These are phyloP conservation scores for Suillus fuscotomentosus DNA, from an alignment of 768 basidiomycete genomes.

Conservation along the genomic window DNA sequence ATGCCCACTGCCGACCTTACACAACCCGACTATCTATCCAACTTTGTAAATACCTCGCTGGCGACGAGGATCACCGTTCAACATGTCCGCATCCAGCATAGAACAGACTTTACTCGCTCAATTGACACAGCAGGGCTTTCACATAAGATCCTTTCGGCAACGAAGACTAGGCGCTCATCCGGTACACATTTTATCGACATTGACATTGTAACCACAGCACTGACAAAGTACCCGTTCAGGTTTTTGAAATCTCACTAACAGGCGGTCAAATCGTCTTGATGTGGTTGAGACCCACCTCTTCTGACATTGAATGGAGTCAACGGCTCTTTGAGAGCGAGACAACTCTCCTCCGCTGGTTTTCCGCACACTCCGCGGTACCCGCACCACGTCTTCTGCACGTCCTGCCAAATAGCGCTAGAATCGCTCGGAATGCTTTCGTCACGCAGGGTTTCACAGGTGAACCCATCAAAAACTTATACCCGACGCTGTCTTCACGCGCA, in stretches of 20 bases:
- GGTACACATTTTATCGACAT: neutral
- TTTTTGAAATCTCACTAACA: conserved; percentile 8
- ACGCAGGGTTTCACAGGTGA: neutral
- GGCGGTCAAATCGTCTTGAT: neutral
- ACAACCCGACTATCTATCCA: neutral
- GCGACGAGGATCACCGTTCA: neutral
- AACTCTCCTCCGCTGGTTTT: conserved; percentile 1
- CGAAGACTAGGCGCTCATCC: neutral
- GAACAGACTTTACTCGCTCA: conserved; percentile 1
- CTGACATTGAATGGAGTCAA: neutral
- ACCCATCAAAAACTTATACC: neutral
- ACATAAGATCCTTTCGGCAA: neutral
- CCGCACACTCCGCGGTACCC: neutral
- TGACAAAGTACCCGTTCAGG: neutral
- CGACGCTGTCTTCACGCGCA: conserved; percentile 1
- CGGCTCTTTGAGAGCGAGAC: conserved; percentile 4
- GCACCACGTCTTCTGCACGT: conserved; percentile 2
- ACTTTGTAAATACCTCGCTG: neutral
- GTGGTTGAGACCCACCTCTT: conserved; percentile 3
- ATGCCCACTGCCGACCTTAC: neutral
- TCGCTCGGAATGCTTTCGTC: conserved; percentile 1
- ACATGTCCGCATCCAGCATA: neutral
- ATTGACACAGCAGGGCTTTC: neutral
- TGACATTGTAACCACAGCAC: neutral
- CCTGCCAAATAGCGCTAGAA: neutral